Evolutionary conservation across 2,329 filamentous ascomycete genomes (phyloP).

Genomic region (Epichloe sp.): DNA sequence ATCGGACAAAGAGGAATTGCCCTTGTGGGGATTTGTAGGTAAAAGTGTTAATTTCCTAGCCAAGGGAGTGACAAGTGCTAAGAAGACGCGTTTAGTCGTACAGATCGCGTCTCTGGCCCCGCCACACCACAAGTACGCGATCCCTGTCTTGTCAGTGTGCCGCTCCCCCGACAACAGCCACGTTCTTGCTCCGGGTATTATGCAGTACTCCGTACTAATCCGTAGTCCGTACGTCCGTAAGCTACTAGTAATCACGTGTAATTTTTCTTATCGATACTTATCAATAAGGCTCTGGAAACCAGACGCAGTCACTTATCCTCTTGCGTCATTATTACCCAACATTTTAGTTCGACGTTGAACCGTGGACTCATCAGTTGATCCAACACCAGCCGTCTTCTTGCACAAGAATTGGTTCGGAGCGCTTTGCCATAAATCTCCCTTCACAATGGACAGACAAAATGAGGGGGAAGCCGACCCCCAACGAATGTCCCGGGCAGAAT

Average conservation of each 20-base stretch:
- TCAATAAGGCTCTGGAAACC: not conserved
- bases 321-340: constrained; percentile 7
- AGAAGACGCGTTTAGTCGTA: constrained; percentile 3
- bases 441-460: constrained; percentile 9
- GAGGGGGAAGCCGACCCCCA: constrained; percentile 15
- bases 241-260: not conserved
- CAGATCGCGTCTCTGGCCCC: constrained; percentile 5
- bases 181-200: not conserved
- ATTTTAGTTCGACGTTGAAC: not conserved
- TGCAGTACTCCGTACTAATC: not conserved
- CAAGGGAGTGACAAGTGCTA: not conserved
- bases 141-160: not conserved
- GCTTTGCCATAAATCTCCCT: not conserved
- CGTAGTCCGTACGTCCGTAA: not conserved
- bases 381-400: not conserved
- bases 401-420: not conserved
- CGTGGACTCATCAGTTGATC: not conserved
- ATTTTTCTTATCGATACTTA: not conserved
- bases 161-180: not conserved
- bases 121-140: constrained; percentile 1
- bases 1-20: not conserved
- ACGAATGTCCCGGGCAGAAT: constrained; percentile 10
- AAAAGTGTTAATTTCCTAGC: not conserved
- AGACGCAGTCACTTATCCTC: constrained; percentile 8
- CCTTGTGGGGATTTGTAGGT: constrained; percentile 1